These are phyloP conservation scores for Monosporascus cannonballus DNA, from an alignment of 2,329 filamentous ascomycete genomes.

Conservation along the genomic window DNA sequence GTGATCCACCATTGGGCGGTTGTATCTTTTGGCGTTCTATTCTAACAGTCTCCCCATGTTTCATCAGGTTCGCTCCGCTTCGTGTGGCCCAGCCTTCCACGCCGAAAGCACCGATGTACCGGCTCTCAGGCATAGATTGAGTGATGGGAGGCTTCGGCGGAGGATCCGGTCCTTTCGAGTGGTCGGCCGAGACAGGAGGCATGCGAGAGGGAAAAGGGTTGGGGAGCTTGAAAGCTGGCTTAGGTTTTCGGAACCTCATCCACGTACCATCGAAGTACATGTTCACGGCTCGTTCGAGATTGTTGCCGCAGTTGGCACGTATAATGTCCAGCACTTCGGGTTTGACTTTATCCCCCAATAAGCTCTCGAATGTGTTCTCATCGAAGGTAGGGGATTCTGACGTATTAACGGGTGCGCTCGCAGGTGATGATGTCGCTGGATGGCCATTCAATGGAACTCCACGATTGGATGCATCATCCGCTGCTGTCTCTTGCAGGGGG, in stretches of 20 bases:
- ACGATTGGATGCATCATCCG: slow-evolving; percentile 14
- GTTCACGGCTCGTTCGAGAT: slow-evolving; percentile 58
- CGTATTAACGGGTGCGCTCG: slow-evolving; percentile 6
- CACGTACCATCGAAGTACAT: slow-evolving; percentile 68
- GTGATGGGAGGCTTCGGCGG: slow-evolving; percentile 5
- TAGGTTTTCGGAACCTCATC: slow-evolving; percentile 40
- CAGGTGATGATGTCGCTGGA: slow-evolving; percentile 1
- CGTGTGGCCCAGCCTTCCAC: slow-evolving; percentile 87
- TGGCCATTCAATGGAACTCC: background rate
- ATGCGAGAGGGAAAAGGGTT: slow-evolving; percentile 6
- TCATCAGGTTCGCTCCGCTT: slow-evolving; percentile 69
- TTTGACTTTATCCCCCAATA: slow-evolving; percentile 52
- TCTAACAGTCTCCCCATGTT: slow-evolving; percentile 73
- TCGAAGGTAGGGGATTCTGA: slow-evolving; percentile 42
- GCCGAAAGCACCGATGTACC: slow-evolving; percentile 90
- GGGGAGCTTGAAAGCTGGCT: slow-evolving; percentile 8
- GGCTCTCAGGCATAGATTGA: slow-evolving; percentile 30
- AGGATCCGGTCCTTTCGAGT: slow-evolving; percentile 8
- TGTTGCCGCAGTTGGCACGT: slow-evolving; percentile 46
- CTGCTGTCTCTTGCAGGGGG: slow-evolving; percentile 14
- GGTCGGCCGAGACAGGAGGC: slow-evolving; percentile 6
- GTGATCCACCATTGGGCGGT: slow-evolving; percentile 29
- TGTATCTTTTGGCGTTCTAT: slow-evolving; percentile 83
- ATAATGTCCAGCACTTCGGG: slow-evolving; percentile 43
- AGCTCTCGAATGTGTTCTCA: slow-evolving; percentile 49